phyloP scores from a whole-genome alignment of 164 flowering plant genomes.

The Kalanchoe fedtschenkoi region DNA sequence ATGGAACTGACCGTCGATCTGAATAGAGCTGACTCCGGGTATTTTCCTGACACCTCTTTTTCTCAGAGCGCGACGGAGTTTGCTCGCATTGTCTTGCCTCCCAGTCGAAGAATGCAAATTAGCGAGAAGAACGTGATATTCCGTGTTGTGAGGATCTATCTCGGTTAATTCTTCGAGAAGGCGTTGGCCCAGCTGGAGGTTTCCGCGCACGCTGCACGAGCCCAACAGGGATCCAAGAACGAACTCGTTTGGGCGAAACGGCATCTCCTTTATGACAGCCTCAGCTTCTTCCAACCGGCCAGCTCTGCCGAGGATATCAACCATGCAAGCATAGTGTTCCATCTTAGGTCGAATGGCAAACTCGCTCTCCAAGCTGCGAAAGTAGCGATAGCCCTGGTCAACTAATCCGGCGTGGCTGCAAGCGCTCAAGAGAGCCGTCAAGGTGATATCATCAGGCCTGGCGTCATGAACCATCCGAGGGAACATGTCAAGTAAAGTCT shows the following conservation, averaged over 20 bases:
- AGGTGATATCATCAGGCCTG: slow-evolving; percentile 47
- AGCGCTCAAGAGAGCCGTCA: slow-evolving; percentile 42
- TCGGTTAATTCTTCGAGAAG: slow-evolving; percentile 26
- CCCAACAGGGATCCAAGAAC: slow-evolving; percentile 60
- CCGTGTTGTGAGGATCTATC: slow-evolving; percentile 42
- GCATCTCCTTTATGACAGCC: slow-evolving; percentile 37
- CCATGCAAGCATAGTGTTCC: slow-evolving; percentile 70
- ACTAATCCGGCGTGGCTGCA: slow-evolving; percentile 69
- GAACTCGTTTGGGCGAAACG: slow-evolving; percentile 50
- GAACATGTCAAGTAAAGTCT: slow-evolving; percentile 26
- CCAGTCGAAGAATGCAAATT: slow-evolving; percentile 50
- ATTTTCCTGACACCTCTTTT: slow-evolving; percentile 33
- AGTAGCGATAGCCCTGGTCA: slow-evolving; percentile 34
- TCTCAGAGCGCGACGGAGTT: slow-evolving; percentile 28
- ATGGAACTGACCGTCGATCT: slow-evolving; percentile 35
- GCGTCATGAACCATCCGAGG: slow-evolving; percentile 30
- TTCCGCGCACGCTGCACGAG: slow-evolving; percentile 46
- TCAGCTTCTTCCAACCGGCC: slow-evolving; percentile 59
- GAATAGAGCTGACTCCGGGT: slow-evolving; percentile 60
- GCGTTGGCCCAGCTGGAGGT: slow-evolving; percentile 34
- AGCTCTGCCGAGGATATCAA: slow-evolving; percentile 61
- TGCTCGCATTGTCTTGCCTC: slow-evolving; percentile 24
- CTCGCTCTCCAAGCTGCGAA: slow-evolving; percentile 19
- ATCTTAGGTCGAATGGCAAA: slow-evolving; percentile 38
- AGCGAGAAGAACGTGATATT: slow-evolving; percentile 45